Percentiles rank a stretch among this genome's conserved stretches.
Conservation (phyloP, 202 grass and related monocot species). For the Brachypodium distachyon region DNA sequence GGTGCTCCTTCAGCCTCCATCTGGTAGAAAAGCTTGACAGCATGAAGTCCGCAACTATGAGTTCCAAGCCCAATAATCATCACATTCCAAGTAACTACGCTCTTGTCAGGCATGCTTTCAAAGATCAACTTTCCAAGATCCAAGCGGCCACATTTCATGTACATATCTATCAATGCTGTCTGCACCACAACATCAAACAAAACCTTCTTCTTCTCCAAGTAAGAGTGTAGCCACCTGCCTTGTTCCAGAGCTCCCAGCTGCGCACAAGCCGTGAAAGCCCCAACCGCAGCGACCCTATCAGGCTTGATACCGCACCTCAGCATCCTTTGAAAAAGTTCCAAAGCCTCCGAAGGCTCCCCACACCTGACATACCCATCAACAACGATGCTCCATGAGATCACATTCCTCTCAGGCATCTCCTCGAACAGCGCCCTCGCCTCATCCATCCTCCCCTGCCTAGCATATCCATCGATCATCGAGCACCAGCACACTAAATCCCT, state of each 20-base stretch:
- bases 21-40: conserved; percentile 33
- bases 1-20: conserved; percentile 33
- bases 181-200: conserved; percentile 40
- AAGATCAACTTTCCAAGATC: conserved; percentile 44
- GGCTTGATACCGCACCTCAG: conserved; percentile 26
- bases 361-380: conserved; percentile 51
- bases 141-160: conserved; percentile 56
- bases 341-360: conserved; percentile 48
- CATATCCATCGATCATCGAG: conserved; percentile 63
- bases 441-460: conserved; percentile 33
- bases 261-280: conserved; percentile 47
- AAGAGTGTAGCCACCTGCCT: conserved; percentile 72
- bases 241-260: conserved; percentile 61
- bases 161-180: conserved; percentile 69
- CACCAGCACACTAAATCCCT: conserved; percentile 67
- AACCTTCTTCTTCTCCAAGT: conserved; percentile 56
- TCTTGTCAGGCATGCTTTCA: conserved; percentile 42
- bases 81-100: conserved; percentile 71
- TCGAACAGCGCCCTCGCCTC: conserved; percentile 39
- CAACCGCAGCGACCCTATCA: conserved; percentile 39
- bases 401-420: conserved; percentile 46
- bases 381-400: conserved; percentile 59
- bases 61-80: conserved; percentile 63
- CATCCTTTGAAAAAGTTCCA: conserved; percentile 48
- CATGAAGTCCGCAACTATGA: conserved; percentile 39